These are phyloP conservation scores for Candida nemodendra DNA, from an alignment of 805 yeast species.

Conservation along the genomic window DNA sequence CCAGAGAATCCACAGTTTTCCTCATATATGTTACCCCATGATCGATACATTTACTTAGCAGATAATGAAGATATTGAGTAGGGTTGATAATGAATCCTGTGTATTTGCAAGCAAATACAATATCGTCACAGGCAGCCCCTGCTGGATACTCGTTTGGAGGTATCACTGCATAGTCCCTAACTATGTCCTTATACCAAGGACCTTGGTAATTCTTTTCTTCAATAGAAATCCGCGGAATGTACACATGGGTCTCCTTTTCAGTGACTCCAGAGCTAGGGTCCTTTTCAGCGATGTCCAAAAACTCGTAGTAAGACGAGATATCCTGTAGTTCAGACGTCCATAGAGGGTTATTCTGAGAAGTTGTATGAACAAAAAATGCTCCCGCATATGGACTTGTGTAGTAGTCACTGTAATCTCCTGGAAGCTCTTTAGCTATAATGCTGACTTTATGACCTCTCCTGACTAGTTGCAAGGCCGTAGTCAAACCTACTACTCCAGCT, in stretches of 20 bases:
- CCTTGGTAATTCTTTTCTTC: conserved; percentile 28
- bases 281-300: conserved; percentile 35
- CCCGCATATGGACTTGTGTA: conserved; percentile 52
- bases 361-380: conserved; percentile 47
- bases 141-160: conserved; percentile 32
- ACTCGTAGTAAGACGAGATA: conserved; percentile 35
- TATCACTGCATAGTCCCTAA: conserved; percentile 35
- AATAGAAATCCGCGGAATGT: conserved; percentile 28
- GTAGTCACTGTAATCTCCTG: conserved; percentile 39
- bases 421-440: conserved; percentile 44
- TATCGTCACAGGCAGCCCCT: conserved; percentile 25
- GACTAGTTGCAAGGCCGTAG: conserved; percentile 47
- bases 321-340: conserved; percentile 35
- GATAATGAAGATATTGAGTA: conserved; percentile 52
- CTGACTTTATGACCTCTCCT: conserved; percentile 43
- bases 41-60: conserved; percentile 43
- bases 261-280: conserved; percentile 43
- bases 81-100: conserved; percentile 63
- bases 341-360: conserved; percentile 30
- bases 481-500: conserved; percentile 60
- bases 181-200: conserved; percentile 41
- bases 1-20: conserved; percentile 39
- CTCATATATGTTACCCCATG: conserved; percentile 49
- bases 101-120: conserved; percentile 49
- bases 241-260: conserved; percentile 29